These are phyloP conservation scores for Neurospora sp. DNA, from an alignment of 495 filamentous ascomycete genomes.

Conservation along the genomic window DNA sequence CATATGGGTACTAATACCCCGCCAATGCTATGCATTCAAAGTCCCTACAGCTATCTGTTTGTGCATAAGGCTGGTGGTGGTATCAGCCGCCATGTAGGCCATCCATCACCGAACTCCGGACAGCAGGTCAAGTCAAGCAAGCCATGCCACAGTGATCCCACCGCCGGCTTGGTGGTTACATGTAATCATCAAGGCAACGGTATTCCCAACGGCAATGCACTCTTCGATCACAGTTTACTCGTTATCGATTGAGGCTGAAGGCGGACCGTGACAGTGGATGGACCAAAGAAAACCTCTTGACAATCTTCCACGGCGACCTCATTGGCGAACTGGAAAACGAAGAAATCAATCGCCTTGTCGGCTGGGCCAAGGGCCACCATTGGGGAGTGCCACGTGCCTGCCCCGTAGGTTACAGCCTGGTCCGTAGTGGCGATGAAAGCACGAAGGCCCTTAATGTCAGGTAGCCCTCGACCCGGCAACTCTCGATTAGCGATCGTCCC, in stretches of 20 bases:
- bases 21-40: background rate
- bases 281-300: slow-evolving; percentile 60
- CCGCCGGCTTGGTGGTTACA: background rate
- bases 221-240: background rate
- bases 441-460: slow-evolving; percentile 58
- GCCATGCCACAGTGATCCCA: background rate
- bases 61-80: background rate
- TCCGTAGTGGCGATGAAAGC: slow-evolving; percentile 73
- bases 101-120: background rate
- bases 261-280: slow-evolving; percentile 22
- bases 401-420: slow-evolving; percentile 84
- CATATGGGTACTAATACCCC: background rate
- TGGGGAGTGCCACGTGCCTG: slow-evolving; percentile 94
- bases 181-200: background rate
- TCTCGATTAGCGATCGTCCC: background rate
- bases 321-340: slow-evolving; percentile 83
- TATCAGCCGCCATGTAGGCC: background rate
- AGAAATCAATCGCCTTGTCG: slow-evolving; percentile 59
- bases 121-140: background rate
- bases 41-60: background rate
- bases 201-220: background rate
- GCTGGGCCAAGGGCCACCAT: slow-evolving; percentile 76
- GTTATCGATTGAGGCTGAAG: background rate
- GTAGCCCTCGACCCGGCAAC: slow-evolving; percentile 51
- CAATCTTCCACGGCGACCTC: slow-evolving; percentile 79